Evolutionary conservation across 1,284 basidiomycete species (phyloP).

Genomic region (Ceratobasidium sp.): DNA sequence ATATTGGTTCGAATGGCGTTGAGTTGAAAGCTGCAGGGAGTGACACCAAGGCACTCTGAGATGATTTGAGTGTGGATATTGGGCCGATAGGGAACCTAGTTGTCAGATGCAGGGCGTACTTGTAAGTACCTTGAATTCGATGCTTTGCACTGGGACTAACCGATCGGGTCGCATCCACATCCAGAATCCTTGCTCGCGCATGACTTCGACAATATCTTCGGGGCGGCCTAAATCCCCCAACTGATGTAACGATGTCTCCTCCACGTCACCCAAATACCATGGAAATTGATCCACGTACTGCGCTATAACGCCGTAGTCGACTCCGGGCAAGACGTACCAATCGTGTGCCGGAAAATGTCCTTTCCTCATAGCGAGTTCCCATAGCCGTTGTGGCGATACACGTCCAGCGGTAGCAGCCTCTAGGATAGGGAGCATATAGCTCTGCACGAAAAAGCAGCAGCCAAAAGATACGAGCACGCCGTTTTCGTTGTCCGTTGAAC

Average conservation of each 20-base stretch:
- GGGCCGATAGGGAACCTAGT: conserved; percentile 15
- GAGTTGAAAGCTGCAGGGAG: no score
- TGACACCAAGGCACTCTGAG: no score
- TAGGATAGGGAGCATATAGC: conserved; percentile 24
- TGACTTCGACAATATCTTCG: conserved; percentile 15
- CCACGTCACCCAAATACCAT: conserved; percentile 14
- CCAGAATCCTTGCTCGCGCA: conserved; percentile 6
- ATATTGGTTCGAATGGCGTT: not conserved
- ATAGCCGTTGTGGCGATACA: conserved; percentile 12
- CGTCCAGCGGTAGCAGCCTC: conserved; percentile 25
- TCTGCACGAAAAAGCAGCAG: conserved; percentile 14
- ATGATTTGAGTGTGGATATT: no score
- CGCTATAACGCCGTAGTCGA: conserved; percentile 14
- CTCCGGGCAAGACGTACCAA: not conserved
- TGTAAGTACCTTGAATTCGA: not conserved
- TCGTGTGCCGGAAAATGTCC: conserved; percentile 8
- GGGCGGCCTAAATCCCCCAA: not conserved
- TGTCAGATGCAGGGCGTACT: not conserved
- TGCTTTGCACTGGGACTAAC: no score
- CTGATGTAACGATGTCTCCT: not conserved
- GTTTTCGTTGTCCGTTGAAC: not conserved
- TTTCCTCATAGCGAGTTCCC: conserved; percentile 17
- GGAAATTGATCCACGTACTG: conserved; percentile 14
- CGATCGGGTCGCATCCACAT: conserved; percentile 36
- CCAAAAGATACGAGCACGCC: conserved; percentile 26